Evolutionary conservation across 2,329 filamentous ascomycete genomes (phyloP).

Genomic region (Teratosphaeriaceae sp.): DNA sequence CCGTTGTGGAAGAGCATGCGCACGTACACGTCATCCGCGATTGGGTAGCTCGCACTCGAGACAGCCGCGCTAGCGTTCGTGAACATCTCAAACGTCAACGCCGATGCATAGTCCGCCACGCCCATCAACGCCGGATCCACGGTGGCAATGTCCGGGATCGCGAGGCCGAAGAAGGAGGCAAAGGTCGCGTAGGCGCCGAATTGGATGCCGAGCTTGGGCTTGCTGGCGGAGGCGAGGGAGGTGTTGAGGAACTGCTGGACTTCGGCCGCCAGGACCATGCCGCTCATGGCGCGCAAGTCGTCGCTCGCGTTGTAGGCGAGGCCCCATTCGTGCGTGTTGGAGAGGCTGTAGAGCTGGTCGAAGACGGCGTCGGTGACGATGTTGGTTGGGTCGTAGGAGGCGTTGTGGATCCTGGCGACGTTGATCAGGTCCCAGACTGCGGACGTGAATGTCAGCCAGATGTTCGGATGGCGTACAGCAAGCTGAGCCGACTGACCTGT

Average conservation of each 20-base stretch:
- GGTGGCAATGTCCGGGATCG: slow-evolving; percentile 36
- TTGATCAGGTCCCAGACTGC: slow-evolving; percentile 56
- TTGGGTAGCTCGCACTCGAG: slow-evolving; percentile 31
- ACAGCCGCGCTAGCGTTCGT: slow-evolving; percentile 43
- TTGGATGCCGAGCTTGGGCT: slow-evolving; percentile 44
- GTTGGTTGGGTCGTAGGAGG: slow-evolving; percentile 49
- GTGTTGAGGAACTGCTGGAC: slow-evolving; percentile 39
- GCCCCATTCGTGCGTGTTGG: slow-evolving; percentile 73
- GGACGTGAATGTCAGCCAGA: too few relatives aligned
- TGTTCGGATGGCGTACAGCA: too few relatives aligned
- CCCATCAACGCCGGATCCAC: slow-evolving; percentile 61
- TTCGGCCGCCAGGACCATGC: slow-evolving; percentile 43
- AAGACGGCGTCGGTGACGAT: slow-evolving; percentile 56
- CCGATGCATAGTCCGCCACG: slow-evolving; percentile 75
- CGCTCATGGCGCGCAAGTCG: slow-evolving; percentile 39
- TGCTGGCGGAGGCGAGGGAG: slow-evolving; percentile 33
- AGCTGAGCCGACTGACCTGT: slow-evolving; percentile 45
- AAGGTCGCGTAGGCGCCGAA: slow-evolving; percentile 58
- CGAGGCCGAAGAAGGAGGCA: slow-evolving; percentile 55
- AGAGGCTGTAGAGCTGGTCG: slow-evolving; percentile 62
- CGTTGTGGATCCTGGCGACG: slow-evolving; percentile 57
- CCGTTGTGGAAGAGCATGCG: slow-evolving; percentile 60
- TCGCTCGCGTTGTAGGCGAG: slow-evolving; percentile 67
- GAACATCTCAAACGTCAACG: slow-evolving; percentile 70
- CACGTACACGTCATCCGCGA: slow-evolving; percentile 46